These are phyloP conservation scores for Boletus pseudopeckii DNA, from an alignment of 768 basidiomycete genomes.

Conservation along the genomic window DNA sequence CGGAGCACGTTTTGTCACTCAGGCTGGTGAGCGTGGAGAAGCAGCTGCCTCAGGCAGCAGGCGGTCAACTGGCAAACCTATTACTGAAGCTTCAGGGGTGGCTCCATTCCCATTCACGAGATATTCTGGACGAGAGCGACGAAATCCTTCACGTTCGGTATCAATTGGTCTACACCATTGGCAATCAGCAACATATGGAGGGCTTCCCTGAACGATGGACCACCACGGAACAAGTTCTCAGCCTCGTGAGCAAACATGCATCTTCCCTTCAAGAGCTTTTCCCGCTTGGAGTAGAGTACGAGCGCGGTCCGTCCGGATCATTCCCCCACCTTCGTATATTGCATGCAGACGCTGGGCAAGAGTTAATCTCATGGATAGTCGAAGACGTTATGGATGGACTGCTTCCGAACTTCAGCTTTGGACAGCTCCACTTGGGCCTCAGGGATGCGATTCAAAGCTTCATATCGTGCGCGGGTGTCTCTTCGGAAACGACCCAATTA, in stretches of 20 bases:
- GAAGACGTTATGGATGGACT: constrained; percentile 13
- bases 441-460: constrained; percentile 19
- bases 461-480: constrained; percentile 14
- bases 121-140: constrained; percentile 33
- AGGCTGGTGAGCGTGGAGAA: constrained; percentile 45
- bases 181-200: constrained; percentile 26
- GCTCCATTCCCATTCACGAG: constrained; percentile 24
- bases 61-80: neutral
- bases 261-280: constrained; percentile 1
- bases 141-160: constrained; percentile 35
- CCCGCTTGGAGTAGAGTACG: constrained; percentile 19
- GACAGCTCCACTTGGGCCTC: neutral
- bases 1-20: constrained; percentile 53
- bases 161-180: constrained; percentile 38
- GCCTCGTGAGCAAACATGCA: constrained; percentile 21
- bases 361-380: constrained; percentile 12
- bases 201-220: constrained; percentile 36
- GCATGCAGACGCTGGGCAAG: constrained; percentile 5
- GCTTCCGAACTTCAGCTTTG: constrained; percentile 18
- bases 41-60: constrained; percentile 9
- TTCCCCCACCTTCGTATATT: constrained; percentile 28
- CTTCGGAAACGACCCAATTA: neutral
- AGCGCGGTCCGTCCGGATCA: constrained; percentile 7
- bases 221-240: constrained; percentile 30
- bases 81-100: constrained; percentile 30